These are phyloP conservation scores for Xylaria telfairii DNA, from an alignment of 495 filamentous ascomycete species.

Conservation along the genomic window DNA sequence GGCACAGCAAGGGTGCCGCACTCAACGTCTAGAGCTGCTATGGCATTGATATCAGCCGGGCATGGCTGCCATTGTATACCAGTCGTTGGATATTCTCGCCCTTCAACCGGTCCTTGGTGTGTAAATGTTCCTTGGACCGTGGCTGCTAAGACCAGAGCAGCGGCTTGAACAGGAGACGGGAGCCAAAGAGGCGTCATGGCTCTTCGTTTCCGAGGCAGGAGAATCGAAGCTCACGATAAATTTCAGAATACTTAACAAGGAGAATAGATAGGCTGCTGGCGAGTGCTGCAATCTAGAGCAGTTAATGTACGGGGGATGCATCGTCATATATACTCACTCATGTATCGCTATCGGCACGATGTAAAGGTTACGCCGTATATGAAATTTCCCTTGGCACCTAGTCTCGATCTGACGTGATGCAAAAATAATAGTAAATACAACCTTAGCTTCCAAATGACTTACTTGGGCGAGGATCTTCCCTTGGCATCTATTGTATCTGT, in stretches of 20 bases:
- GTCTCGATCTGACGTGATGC: background rate
- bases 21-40: conserved; percentile 23
- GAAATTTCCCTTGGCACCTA: background rate
- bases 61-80: conserved; percentile 23
- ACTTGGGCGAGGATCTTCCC: background rate
- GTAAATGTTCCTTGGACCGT: background rate
- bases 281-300: background rate
- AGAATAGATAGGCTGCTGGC: too few species aligned
- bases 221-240: background rate
- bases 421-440: background rate
- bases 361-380: background rate
- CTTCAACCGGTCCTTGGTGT: background rate
- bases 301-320: background rate
- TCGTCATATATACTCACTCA: conserved; percentile 6
- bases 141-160: background rate
- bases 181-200: conserved; percentile 1
- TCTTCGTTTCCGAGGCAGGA: background rate
- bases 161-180: background rate
- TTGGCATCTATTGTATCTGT: background rate
- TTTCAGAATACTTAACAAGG: background rate
- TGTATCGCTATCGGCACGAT: background rate
- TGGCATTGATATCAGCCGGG: background rate
- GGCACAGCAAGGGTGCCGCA: conserved; percentile 50
- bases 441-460: background rate
- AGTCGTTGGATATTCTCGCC: conserved; percentile 3